Percentiles rank a stretch among this genome's conserved stretches.
phyloP scores from a whole-genome alignment of 2,329 filamentous ascomycete genomes.

The Daldinia sp. region DNA sequence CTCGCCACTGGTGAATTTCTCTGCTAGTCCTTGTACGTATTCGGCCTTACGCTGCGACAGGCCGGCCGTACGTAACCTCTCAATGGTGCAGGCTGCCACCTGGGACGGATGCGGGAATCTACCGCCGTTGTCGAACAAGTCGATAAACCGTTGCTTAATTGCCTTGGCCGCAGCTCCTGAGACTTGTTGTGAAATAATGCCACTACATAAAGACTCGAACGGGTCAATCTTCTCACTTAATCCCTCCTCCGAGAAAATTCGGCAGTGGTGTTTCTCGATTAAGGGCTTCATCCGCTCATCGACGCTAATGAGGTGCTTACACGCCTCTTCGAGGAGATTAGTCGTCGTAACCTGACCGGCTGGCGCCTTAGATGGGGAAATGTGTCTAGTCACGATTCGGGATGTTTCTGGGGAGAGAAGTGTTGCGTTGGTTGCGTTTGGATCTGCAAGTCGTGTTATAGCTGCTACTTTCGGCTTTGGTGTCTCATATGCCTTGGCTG shows the following conservation, averaged over 20 bases:
- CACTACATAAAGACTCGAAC: conserved; percentile 81
- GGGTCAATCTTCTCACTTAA: conserved; percentile 88
- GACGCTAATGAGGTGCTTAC: conserved; percentile 74
- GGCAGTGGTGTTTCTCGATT: conserved; percentile 78
- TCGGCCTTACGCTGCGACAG: conserved; percentile 95
- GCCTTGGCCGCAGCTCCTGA: conserved; percentile 89
- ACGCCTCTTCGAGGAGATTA: conserved; percentile 77
- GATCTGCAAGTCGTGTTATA: conserved; percentile 66
- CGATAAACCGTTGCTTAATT: conserved; percentile 86
- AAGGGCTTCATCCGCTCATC: conserved; percentile 77
- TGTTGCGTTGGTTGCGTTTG: conserved; percentile 72
- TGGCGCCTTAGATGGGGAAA: conserved; percentile 56
- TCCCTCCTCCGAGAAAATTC: conserved; percentile 80
- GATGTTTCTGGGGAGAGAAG: conserved; percentile 77
- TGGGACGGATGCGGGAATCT: conserved; percentile 79
- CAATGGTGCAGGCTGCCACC: conserved; percentile 70
- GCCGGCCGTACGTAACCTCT: conserved; percentile 80
- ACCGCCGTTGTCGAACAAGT: conserved; percentile 65
- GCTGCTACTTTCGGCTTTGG: conserved; percentile 53
- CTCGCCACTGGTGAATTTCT: conserved; percentile 80
- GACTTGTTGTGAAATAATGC: conserved; percentile 96
- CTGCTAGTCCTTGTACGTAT: conserved; percentile 86
- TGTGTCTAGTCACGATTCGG: conserved; percentile 60
- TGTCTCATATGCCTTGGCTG: conserved; percentile 37
- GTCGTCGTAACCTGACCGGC: conserved; percentile 59